Percentiles rank a stretch among this genome's conserved stretches.
Conservation (phyloP, 164 flowering plant species). For the Hamamelis virginiana region DNA sequence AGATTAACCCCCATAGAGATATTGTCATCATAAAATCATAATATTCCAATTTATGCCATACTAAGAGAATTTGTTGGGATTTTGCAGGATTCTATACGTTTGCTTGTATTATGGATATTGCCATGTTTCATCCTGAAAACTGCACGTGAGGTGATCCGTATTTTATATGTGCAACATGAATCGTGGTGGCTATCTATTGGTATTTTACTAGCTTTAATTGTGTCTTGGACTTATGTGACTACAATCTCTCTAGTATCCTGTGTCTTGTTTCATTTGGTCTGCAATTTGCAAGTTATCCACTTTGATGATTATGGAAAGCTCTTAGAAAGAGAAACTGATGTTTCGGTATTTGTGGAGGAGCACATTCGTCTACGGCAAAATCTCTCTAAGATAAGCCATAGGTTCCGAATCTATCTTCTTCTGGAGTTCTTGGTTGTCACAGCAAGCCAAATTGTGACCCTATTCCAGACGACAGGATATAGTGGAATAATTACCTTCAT, state of each 20-base stretch:
- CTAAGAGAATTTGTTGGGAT: conserved; percentile 6
- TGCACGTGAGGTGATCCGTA: conserved; percentile 53
- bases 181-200: conserved; percentile 60
- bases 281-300: conserved; percentile 88
- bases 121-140: conserved; percentile 70
- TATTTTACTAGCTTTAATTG: conserved; percentile 42
- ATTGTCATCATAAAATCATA: not conserved
- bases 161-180: conserved; percentile 44
- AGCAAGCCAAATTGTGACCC: conserved; percentile 62
- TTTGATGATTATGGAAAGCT: conserved; percentile 79
- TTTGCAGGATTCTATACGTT: conserved; percentile 51
- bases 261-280: conserved; percentile 70
- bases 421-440: conserved; percentile 69
- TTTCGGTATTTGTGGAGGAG: conserved; percentile 53
- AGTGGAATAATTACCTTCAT: conserved; percentile 53
- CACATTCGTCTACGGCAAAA: conserved; percentile 65
- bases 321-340: conserved; percentile 64
- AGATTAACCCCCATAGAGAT: not conserved
- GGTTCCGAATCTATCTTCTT: conserved; percentile 83
- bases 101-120: conserved; percentile 54
- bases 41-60: not conserved
- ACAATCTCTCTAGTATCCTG: conserved; percentile 63
- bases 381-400: conserved; percentile 89
- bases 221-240: conserved; percentile 77
- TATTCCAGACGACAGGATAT: conserved; percentile 67